A percentile compares a stretch with the other conserved stretches of the same genome.
phyloP scores from a whole-genome alignment of 139 green algal genomes.

The Microglena sp. region DNA sequence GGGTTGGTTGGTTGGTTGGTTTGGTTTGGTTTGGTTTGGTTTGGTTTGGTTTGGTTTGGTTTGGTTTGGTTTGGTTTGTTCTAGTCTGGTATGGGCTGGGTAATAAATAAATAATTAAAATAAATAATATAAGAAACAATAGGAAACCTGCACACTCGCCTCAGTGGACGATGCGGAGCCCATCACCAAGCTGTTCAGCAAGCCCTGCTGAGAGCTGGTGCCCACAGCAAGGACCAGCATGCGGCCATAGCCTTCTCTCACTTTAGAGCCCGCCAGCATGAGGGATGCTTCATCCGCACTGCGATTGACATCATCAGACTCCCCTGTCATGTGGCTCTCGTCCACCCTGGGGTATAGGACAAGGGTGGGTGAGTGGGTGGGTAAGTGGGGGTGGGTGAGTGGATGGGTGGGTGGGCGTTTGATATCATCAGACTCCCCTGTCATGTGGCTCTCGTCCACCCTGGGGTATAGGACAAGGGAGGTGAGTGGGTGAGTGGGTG shows the following conservation, averaged over 20 bases:
- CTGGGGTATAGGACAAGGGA: constrained; percentile 18
- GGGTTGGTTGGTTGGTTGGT: no score
- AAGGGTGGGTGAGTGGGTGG: neutral
- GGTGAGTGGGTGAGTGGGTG: neutral
- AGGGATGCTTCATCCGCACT: no score
- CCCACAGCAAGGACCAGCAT: constrained; percentile 75
- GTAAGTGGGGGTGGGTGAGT: neutral
- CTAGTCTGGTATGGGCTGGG: no score
- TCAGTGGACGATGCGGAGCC: no score
- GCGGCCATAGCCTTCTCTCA: constrained; percentile 60
- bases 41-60: no score
- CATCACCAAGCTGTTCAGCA: constrained; percentile 9
- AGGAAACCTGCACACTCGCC: no score
- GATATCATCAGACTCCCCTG: constrained; percentile 50
- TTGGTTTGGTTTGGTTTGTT: no score
- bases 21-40: no score
- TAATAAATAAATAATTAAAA: no score
- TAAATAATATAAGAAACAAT: no score
- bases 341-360: constrained; percentile 46
- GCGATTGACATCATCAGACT: constrained; percentile 60
- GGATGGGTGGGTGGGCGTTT: neutral
- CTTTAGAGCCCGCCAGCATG: constrained; percentile 51
- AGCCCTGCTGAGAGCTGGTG: constrained; percentile 52
- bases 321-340: constrained; percentile 71
- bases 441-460: constrained; percentile 74